phyloP scores from a whole-genome alignment of 1,139 yeast species.

The Yamadazyma conglobata region DNA sequence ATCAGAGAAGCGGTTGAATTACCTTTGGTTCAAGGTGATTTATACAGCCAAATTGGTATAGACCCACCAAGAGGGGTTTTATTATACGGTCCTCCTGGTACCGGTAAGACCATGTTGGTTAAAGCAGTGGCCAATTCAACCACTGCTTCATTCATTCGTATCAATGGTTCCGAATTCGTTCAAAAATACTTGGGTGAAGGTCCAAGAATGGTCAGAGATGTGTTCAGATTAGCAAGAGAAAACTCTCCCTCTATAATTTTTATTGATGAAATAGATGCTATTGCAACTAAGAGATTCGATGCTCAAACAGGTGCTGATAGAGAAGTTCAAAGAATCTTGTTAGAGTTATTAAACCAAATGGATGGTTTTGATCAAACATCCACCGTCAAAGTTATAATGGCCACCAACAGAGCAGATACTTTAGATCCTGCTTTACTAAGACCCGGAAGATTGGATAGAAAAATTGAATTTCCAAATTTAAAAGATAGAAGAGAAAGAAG shows the following conservation, averaged over 20 bases:
- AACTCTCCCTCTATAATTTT: slow-evolving; percentile 95
- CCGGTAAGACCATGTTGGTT: slow-evolving; percentile 98
- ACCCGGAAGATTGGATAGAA: slow-evolving; percentile 98
- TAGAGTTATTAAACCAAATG: slow-evolving; percentile 96
- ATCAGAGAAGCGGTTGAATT: slow-evolving; percentile 97
- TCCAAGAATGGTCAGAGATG: slow-evolving; percentile 99
- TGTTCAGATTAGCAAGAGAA: slow-evolving; percentile 93
- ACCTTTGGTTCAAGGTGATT: slow-evolving; percentile 93
- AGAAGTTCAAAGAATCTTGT: slow-evolving; percentile 96
- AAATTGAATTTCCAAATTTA: slow-evolving; percentile 93
- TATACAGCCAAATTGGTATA: slow-evolving; percentile 96
- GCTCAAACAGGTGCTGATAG: slow-evolving; percentile 99
- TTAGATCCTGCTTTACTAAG: slow-evolving; percentile 95
- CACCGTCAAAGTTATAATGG: slow-evolving; percentile 97
- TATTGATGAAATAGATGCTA: slow-evolving; percentile 98
- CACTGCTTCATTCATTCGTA: slow-evolving; percentile 93
- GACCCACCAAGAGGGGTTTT: slow-evolving; percentile 98
- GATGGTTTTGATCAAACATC: slow-evolving; percentile 97
- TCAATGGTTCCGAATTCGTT: slow-evolving; percentile 96
- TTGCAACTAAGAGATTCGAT: slow-evolving; percentile 98
- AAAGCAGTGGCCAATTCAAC: slow-evolving; percentile 98
- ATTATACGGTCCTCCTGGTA: slow-evolving; percentile 98
- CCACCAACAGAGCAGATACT: slow-evolving; percentile 97
- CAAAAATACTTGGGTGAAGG: slow-evolving; percentile 99
- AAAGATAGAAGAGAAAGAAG: slow-evolving; percentile 98